Conservation (phyloP, 495 filamentous ascomycete species). For the Hypoxylon perforatum region DNA sequence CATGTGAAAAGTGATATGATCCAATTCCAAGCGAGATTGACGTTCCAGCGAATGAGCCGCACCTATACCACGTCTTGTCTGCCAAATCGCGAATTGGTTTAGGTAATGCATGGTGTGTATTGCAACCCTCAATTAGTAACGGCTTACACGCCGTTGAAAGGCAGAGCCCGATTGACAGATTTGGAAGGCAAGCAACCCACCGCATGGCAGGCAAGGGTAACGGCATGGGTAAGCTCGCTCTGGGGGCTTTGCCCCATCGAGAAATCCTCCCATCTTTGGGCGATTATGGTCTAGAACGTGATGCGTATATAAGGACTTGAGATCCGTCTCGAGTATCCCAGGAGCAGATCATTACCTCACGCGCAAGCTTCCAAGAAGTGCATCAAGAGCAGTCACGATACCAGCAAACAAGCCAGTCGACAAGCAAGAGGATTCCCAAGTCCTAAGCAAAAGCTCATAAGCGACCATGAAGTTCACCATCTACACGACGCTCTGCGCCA, state of each 20-base stretch:
- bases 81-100: neutral
- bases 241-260: neutral
- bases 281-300: neutral
- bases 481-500: conserved; percentile 15
- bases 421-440: no score
- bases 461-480: conserved; percentile 25
- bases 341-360: neutral
- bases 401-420: neutral
- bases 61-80: neutral
- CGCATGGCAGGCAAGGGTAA: no score
- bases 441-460: neutral
- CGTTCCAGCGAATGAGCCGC: neutral
- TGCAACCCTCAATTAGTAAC: neutral
- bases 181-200: neutral
- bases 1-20: neutral
- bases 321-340: neutral
- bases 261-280: neutral
- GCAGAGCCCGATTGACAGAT: neutral
- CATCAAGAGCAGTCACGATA: no score
- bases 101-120: neutral
- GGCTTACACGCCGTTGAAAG: neutral
- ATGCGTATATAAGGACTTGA: conserved; percentile 6
- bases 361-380: neutral
- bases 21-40: neutral
- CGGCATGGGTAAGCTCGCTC: neutral